Percentiles rank a stretch among this genome's conserved stretches.
Conservation (phyloP, 192 early-diverging fungal genomes). For the Coemansia guatemalensis region DNA sequence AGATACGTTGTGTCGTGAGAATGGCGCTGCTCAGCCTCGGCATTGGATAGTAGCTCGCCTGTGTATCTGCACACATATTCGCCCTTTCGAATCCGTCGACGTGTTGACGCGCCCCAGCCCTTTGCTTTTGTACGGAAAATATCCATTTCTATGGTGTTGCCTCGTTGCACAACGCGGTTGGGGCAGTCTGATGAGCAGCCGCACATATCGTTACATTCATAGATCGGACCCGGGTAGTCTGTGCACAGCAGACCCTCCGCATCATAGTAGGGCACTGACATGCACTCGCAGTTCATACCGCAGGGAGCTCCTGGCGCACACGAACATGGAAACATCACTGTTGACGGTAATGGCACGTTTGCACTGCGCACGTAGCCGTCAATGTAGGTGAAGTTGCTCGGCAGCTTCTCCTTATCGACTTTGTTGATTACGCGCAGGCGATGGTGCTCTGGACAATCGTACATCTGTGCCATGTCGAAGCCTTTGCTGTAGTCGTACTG, state of each 20-base stretch:
- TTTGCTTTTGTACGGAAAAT: constrained; percentile 34
- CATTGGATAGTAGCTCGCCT: constrained; percentile 86
- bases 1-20: constrained; percentile 45
- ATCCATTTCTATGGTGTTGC: constrained; percentile 33
- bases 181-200: constrained; percentile 46
- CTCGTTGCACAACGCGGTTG: constrained; percentile 52
- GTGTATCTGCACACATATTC: constrained; percentile 95
- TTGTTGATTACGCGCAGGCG: constrained; percentile 39
- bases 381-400: constrained; percentile 30
- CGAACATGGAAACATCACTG: constrained; percentile 44
- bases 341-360: constrained; percentile 35
- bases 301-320: constrained; percentile 19
- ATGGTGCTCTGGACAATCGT: constrained; percentile 24
- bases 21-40: constrained; percentile 68
- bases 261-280: constrained; percentile 45
- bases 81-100: constrained; percentile 42
- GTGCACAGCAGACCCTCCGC: constrained; percentile 37
- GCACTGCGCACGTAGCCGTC: constrained; percentile 39
- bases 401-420: constrained; percentile 27
- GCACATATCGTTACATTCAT: constrained; percentile 52
- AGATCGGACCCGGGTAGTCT: constrained; percentile 24
- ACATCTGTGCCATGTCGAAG: constrained; percentile 15
- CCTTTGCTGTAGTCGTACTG: constrained; percentile 11
- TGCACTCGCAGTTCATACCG: constrained; percentile 36
- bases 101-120: constrained; percentile 50